Evolutionary conservation across 2,329 filamentous ascomycete genomes (phyloP).

Genomic region (Arachnomyces sp.): DNA sequence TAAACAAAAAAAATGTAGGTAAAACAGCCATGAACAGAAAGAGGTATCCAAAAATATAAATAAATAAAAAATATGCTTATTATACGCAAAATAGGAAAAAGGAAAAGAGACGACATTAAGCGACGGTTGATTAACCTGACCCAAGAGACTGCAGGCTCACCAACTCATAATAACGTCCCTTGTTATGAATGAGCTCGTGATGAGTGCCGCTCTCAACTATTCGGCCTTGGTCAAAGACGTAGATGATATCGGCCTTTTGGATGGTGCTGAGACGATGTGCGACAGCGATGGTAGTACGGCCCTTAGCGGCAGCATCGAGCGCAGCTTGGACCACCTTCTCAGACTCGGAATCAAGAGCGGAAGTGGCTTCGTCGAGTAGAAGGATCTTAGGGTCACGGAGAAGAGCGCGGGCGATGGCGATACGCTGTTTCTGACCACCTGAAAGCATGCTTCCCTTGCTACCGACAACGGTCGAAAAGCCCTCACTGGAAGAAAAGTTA

Average conservation of each 20-base stretch:
- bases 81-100: background rate
- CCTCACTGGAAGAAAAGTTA: conserved; percentile 47
- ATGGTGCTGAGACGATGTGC: conserved; percentile 89
- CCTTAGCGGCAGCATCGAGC: conserved; percentile 73
- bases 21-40: background rate
- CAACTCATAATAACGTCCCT: conserved; percentile 68
- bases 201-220: conserved; percentile 83
- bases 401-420: conserved; percentile 85
- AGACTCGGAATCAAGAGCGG: conserved; percentile 43
- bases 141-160: conserved; percentile 74
- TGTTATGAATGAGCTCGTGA: conserved; percentile 59
- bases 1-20: background rate
- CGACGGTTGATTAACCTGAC: conserved; percentile 35
- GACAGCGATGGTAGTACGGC: conserved; percentile 85
- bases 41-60: background rate
- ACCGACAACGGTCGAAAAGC: conserved; percentile 78
- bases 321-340: conserved; percentile 57
- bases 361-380: conserved; percentile 69
- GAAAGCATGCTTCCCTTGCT: conserved; percentile 78
- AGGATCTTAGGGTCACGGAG: conserved; percentile 86
- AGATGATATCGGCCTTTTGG: conserved; percentile 89
- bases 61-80: no score
- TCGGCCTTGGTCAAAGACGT: conserved; percentile 86
- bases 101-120: background rate
- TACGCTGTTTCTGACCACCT: conserved; percentile 89